Evolutionary conservation across 768 basidiomycete species (phyloP), one percentile per base, ranked within the genome.

Genomic region (Suillus luteus): DNA sequence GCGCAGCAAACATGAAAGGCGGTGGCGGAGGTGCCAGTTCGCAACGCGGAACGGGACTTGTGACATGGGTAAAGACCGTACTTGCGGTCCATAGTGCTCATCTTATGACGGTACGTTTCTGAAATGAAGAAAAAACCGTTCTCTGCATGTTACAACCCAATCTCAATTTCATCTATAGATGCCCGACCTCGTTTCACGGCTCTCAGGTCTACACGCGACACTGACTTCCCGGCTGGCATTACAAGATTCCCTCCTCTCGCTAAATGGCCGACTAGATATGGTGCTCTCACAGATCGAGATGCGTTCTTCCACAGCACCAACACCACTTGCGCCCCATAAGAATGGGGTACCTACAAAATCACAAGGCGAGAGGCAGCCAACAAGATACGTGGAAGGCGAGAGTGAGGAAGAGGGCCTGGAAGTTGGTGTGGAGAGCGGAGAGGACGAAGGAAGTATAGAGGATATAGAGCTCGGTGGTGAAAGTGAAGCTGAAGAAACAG

Each of bases 231-330:
- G 97, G 24, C 78, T 97, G 40, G 82, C 88, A 31, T 78, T 98
- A 54, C 92, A 97, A 66, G 90, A 94, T 66, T 92, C 88, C 63
- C 81, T 99, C 22, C 81, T 96, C 11, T 87, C 91, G 2, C 81
- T 99, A 48, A 92, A 88, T 64, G 97, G 97, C 33, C 87, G 94
- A 62, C 82, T 99, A 35, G 96, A 98, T 72, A 92, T 95, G 81
- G 93, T 97, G 27, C 82, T 98, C 57, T 91, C 94, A 0, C 97
- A 99, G 73, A 91, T 98, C 62, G 92, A 96, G 73, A 84, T 95
- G 78, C 86, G 96, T 24, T 86, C 91, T 35, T 86, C 91, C n/a
- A 79, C 82, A 15, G 85, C 85, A 12, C 90, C 89, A 24, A 82
- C 86, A 3, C 80, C 84, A 5, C 72, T 87, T 54, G 75, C 80